Conservation (phyloP, 768 basidiomycete genomes). For the Hypsizygus marmoreus region DNA sequence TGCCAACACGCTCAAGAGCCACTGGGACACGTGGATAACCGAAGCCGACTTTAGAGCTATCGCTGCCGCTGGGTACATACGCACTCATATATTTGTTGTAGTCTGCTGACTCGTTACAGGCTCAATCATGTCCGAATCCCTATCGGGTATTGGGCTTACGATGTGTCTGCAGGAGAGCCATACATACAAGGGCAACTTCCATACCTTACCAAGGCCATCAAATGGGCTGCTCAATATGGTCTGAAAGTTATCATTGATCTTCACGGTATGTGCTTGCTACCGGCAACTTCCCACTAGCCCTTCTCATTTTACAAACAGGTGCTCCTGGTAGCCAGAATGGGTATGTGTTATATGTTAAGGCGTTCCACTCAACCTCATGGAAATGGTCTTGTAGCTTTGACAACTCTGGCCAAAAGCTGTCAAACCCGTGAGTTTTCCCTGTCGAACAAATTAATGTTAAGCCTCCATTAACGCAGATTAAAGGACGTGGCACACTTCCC, state of each 20-base stretch:
- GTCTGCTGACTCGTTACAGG: constrained; percentile 34
- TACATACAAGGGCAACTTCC: constrained; percentile 76
- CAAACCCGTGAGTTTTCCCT: constrained; percentile 46
- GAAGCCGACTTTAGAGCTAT: constrained; percentile 78
- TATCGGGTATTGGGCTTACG: constrained; percentile 91
- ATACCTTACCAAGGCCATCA: constrained; percentile 65
- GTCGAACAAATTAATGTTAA: constrained; percentile 2
- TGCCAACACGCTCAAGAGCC: constrained; percentile 50
- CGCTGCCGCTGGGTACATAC: constrained; percentile 67
- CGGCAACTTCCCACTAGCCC: neutral
- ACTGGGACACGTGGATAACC: constrained; percentile 87
- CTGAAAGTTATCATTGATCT: constrained; percentile 85
- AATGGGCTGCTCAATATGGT: constrained; percentile 69
- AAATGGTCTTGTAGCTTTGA: constrained; percentile 56
- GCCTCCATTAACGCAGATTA: constrained; percentile 6
- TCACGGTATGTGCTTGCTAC: constrained; percentile 40
- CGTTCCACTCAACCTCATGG: too few relatives aligned
- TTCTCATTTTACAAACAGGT: constrained; percentile 31
- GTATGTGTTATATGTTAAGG: constrained; percentile 48
- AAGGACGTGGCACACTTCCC: constrained; percentile 66
- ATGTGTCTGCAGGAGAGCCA: constrained; percentile 76
- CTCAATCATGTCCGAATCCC: constrained; percentile 84
- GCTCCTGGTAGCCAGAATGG: constrained; percentile 87
- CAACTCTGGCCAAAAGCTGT: constrained; percentile 71
- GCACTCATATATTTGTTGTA: constrained; percentile 7